These are phyloP conservation scores for Melaleuca alternifolia DNA, from an alignment of 345 rosid species.

Conservation along the genomic window DNA sequence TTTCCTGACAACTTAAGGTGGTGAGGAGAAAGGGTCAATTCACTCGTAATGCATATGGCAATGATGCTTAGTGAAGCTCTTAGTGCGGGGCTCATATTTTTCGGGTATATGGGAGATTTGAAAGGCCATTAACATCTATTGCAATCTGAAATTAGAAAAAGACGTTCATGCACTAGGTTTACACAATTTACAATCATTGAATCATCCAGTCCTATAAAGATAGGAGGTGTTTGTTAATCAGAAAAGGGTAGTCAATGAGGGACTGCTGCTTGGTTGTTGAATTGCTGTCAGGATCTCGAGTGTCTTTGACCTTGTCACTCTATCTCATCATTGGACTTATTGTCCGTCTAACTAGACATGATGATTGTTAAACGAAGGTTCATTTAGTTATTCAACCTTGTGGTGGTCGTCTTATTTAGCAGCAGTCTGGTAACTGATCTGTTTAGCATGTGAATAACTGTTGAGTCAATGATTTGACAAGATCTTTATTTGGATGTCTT, in stretches of 20 bases:
- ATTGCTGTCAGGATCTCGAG: not conserved
- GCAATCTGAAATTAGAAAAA: not conserved
- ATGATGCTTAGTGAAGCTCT: not conserved
- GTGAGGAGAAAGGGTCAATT: not conserved
- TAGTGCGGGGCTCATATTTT: not conserved
- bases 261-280: not conserved
- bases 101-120: not conserved
- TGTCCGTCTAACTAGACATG: not conserved
- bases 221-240: not conserved
- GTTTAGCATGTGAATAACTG: not conserved
- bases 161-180: not conserved
- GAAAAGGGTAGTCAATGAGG: not conserved
- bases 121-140: not conserved
- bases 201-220: not conserved
- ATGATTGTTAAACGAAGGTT: not conserved
- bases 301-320: not conserved
- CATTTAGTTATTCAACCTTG: not conserved
- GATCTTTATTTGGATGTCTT: not conserved
- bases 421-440: not conserved
- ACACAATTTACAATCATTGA: not conserved
- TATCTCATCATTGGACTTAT: not conserved
- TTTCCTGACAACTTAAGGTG: not conserved
- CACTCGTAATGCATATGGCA: not conserved
- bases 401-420: not conserved
- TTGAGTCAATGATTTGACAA: not conserved